Evolutionary conservation across 768 basidiomycete genomes (phyloP).

Genomic region (Pleurotus salmoneostramineus): DNA sequence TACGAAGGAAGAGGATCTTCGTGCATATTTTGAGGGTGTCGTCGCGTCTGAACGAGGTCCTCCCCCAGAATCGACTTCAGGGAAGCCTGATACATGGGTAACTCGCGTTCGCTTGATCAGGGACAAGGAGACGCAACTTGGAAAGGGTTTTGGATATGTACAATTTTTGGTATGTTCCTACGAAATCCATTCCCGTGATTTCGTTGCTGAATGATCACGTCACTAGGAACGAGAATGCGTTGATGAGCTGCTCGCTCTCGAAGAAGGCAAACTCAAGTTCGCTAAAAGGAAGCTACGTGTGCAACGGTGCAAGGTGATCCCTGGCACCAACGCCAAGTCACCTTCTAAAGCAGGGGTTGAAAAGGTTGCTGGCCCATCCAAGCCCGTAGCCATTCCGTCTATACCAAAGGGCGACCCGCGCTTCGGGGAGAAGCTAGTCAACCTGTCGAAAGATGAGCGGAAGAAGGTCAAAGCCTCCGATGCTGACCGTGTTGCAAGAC

Average conservation of each 20-base stretch:
- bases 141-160: conserved; percentile 94
- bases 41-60: conserved; percentile 68
- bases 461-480: conserved; percentile 80
- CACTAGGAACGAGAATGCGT: conserved; percentile 84
- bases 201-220: background rate
- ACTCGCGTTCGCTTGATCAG: conserved; percentile 82
- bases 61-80: conserved; percentile 29
- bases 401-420: conserved; percentile 78
- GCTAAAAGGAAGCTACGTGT: conserved; percentile 91
- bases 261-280: conserved; percentile 76
- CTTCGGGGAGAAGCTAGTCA: conserved; percentile 74
- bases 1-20: conserved; percentile 84
- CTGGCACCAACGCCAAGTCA: conserved; percentile 26
- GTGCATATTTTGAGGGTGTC: conserved; percentile 81
- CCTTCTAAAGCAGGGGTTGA: conserved; percentile 15
- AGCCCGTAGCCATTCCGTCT: conserved; percentile 7
- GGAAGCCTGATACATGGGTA: conserved; percentile 58
- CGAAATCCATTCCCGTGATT: background rate
- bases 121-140: conserved; percentile 89
- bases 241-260: conserved; percentile 86
- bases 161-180: conserved; percentile 67
- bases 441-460: conserved; percentile 80
- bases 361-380: background rate
- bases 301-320: conserved; percentile 81
- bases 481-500: conserved; percentile 74